A percentile compares a stretch with the other conserved stretches of the same genome.
Evolutionary conservation across 2,329 filamentous ascomycete genomes (phyloP).

Genomic region (Fusarium sp.): DNA sequence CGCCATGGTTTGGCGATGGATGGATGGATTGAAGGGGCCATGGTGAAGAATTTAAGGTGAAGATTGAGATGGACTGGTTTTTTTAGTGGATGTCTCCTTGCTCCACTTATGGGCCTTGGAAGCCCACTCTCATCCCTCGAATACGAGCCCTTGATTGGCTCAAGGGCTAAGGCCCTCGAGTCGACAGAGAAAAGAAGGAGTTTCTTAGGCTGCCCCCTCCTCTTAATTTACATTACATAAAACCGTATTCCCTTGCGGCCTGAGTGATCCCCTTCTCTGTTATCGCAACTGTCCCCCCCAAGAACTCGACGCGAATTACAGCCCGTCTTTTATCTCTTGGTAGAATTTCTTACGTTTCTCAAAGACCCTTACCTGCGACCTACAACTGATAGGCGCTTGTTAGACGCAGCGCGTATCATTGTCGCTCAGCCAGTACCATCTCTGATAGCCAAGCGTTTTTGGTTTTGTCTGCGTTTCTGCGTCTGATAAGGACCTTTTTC

Average conservation of each 20-base stretch:
- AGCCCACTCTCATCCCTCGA: slow-evolving; percentile 1
- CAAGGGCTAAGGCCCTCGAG: slow-evolving; percentile 28
- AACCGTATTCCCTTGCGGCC: slow-evolving; percentile 43
- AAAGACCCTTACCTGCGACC: slow-evolving; percentile 38
- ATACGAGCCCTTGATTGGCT: slow-evolving; percentile 30
- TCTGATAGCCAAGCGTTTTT: slow-evolving; percentile 29
- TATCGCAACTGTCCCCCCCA: slow-evolving; percentile 45
- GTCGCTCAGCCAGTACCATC: slow-evolving; percentile 22
- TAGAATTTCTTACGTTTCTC: slow-evolving; percentile 45
- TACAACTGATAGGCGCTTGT: slow-evolving; percentile 42
- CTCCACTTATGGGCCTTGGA: slow-evolving; percentile 18
- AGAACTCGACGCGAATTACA: slow-evolving; percentile 42
- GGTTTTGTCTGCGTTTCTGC: slow-evolving; percentile 17
- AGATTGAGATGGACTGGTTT: slow-evolving; percentile 36
- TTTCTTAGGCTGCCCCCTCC: slow-evolving; percentile 40
- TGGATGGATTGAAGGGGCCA: background rate
- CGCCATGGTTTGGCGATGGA: background rate
- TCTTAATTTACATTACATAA: slow-evolving; percentile 53
- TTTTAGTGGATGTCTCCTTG: slow-evolving; percentile 34
- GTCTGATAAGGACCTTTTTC: slow-evolving; percentile 17
- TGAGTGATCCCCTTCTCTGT: slow-evolving; percentile 45
- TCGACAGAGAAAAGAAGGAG: slow-evolving; percentile 35
- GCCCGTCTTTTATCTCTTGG: slow-evolving; percentile 45
- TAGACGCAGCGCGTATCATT: slow-evolving; percentile 39
- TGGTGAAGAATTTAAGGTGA: slow-evolving; percentile 29